Percentiles rank a stretch among this genome's conserved stretches.
These are phyloP conservation scores for Leucosporidium scottii DNA, from an alignment of 768 basidiomycete genomes.

Conservation along the genomic window DNA sequence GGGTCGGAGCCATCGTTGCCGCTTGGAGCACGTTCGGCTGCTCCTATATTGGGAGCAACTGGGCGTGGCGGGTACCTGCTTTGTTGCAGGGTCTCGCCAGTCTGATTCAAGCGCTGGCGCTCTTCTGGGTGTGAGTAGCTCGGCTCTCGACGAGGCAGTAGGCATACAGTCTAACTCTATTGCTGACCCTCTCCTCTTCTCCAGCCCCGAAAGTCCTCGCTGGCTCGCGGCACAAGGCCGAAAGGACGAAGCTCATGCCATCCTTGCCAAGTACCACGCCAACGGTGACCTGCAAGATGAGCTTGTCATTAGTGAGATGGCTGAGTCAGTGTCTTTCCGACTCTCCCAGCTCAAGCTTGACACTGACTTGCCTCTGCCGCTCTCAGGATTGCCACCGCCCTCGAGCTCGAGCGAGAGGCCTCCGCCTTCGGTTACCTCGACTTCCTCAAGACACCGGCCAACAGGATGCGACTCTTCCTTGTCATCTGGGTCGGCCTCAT, in stretches of 20 bases:
- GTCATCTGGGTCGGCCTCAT: slow-evolving; percentile 12
- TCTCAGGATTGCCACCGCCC: background rate
- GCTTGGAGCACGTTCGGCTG: slow-evolving; percentile 20
- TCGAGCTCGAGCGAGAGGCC: slow-evolving; percentile 2
- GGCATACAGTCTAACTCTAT: too few relatives aligned
- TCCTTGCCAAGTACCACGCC: slow-evolving; percentile 16
- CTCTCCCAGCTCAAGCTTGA: background rate
- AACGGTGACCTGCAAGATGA: slow-evolving; percentile 14
- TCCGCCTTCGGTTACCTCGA: background rate
- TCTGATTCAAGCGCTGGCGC: slow-evolving; percentile 11
- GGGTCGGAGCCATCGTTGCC: background rate
- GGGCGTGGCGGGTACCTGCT: slow-evolving; percentile 15
- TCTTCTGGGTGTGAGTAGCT: background rate
- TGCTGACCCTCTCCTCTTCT: background rate
- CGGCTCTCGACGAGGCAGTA: too few relatives aligned
- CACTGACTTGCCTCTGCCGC: background rate
- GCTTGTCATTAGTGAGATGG: slow-evolving; percentile 13
- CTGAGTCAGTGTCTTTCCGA: background rate
- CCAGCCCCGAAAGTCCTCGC: slow-evolving; percentile 26
- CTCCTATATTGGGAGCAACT: background rate
- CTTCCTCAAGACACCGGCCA: slow-evolving; percentile 19
- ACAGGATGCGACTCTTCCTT: slow-evolving; percentile 19
- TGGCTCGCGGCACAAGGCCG: slow-evolving; percentile 18
- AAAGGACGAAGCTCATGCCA: slow-evolving; percentile 12
- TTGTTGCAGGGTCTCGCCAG: slow-evolving; percentile 9